Evolutionary conservation across 129 eudicot species (phyloP).

Genomic region (carrot (Daucus carota)): DH1_v3.0 NC_030385.2:40070001-40070500

Average conservation of each 20-base stretch:
- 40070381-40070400: neutral
- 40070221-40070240: neutral
- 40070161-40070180: neutral
- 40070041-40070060: neutral
- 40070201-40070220: conserved; percentile 8
- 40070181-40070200: neutral
- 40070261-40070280: neutral
- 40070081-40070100: neutral
- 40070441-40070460: conserved; percentile 44
- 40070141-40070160: neutral
- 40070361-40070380: neutral
- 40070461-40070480: conserved; percentile 12
- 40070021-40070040: neutral
- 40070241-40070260: neutral
- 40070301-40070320: no score
- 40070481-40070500: no score
- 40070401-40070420: conserved; percentile 8
- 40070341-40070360: neutral
- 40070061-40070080: neutral
- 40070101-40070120: neutral
- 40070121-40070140: neutral
- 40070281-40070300: neutral
- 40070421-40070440: conserved; percentile 20
- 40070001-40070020: neutral
- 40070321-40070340: neutral